Base-by-base conservation (phyloP, 352 stramenopile genomes). In the Hyaloperonospora arabidopsidis region DNA sequence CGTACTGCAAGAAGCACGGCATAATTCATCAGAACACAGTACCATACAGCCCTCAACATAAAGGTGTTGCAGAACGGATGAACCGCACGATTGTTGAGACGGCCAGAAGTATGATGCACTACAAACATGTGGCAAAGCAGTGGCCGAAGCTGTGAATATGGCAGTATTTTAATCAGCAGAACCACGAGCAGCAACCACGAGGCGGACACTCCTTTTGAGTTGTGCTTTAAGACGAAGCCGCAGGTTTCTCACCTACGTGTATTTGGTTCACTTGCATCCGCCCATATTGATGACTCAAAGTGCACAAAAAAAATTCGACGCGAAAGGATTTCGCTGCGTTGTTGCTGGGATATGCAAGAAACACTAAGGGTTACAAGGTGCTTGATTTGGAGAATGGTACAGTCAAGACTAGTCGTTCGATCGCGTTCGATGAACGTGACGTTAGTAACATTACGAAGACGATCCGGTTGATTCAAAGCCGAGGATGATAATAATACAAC, bases 291-390 rank as follows among this genome's bases (percentile, higher is more conserved):
- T 10, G 39, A 45, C 14, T 45, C 39, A 13, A 45, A 45, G 39
- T 3, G 39, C 39, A 45, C 13, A 11, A 45, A 45, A 17, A 11
- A 45, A 45, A 17, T 22, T 45, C 18, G 39, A 45, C n/a, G 39
- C 39, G n/a, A 45, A 45, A 17, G 17, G 39, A 2, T 45, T 23
- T 17, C 13, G n/a, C 11, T 45, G 39, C 39, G 3, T n/a, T 45
- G 14, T 12, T 45, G 39, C n/a, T 45, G 2, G 5, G 39, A 12
- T 45, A 45, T 22, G 39, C 18, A 18, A 13, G 10, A 10, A 2
- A 45, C 39, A 22, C 18, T 4, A 45, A 45, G 39, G 39, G 18
- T 19, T 45, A 45, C 39, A 45, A 22, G 39, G 39, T 45, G 17
- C 39, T 45, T 22, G n/a, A 45, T 22, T 15, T 45, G 39, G 39